These are phyloP conservation scores for Chaetomiaceae sp. DNA, from an alignment of 2,329 filamentous ascomycete genomes.

Conservation along the genomic window DNA sequence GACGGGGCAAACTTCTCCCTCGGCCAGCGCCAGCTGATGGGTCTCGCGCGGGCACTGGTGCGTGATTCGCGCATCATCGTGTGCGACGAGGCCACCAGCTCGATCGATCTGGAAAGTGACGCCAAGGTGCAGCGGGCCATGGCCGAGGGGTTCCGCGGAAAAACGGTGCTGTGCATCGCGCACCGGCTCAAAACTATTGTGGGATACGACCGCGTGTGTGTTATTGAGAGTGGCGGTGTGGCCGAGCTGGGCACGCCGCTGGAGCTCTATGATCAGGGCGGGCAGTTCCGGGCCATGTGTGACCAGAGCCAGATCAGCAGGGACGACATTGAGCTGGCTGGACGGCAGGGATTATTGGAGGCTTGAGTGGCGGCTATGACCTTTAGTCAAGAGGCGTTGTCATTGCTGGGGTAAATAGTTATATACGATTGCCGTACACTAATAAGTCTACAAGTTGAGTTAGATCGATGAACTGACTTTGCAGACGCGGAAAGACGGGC, in stretches of 20 bases:
- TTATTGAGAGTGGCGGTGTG: not conserved
- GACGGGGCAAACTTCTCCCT: not conserved
- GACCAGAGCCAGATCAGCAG: not conserved
- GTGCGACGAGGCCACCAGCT: not conserved
- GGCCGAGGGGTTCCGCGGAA: not conserved
- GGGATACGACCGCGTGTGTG: not conserved
- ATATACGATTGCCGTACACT: no score
- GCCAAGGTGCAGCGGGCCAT: not conserved
- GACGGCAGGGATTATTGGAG: no score
- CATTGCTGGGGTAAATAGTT: no score
- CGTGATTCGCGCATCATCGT: not conserved
- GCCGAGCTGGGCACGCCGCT: not conserved
- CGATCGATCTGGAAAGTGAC: not conserved
- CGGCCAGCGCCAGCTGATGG: not conserved
- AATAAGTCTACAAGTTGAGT: no score
- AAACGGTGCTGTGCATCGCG: not conserved
- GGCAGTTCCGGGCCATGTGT: not conserved
- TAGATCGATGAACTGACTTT: no score
- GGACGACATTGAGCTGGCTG: no score
- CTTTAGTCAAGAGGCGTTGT: no score
- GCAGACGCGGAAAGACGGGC: no score
- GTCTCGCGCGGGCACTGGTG: not conserved
- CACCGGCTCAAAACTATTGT: not conserved
- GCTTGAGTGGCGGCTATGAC: no score
- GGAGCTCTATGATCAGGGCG: not conserved